phyloP scores from a whole-genome alignment of 495 filamentous ascomycete species.

The Elasticomyces elasticus region DNA sequence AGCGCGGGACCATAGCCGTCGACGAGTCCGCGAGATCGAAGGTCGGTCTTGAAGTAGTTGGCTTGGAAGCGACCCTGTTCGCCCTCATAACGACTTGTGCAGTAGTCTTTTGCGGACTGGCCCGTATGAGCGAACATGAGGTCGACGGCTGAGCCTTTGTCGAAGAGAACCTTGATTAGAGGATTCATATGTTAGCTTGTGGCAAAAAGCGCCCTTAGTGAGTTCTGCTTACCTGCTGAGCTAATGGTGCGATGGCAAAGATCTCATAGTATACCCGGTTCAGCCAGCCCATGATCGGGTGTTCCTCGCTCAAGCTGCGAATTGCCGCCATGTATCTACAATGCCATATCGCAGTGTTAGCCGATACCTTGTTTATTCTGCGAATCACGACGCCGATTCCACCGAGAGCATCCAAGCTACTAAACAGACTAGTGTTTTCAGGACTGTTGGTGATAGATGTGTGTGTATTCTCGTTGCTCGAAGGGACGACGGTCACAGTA shows the following conservation, averaged over 20 bases:
- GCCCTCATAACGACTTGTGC: conserved; percentile 22
- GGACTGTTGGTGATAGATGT: too few species aligned
- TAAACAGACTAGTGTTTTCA: too few species aligned
- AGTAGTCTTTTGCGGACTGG: conserved; percentile 14
- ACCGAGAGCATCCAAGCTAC: too few species aligned
- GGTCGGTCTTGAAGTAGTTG: conserved; percentile 31
- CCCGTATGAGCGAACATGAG: conserved; percentile 23
- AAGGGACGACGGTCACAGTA: too few species aligned
- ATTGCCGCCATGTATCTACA: conserved; percentile 32
- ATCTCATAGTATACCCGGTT: conserved; percentile 24
- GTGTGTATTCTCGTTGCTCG: too few species aligned
- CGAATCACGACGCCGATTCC: too few species aligned
- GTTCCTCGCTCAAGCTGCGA: conserved; percentile 29
- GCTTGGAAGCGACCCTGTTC: conserved; percentile 26
- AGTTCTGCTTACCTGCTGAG: too few species aligned
- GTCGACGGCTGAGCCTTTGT: conserved; percentile 26
- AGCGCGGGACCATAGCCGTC: conserved; percentile 26
- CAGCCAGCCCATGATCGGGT: conserved; percentile 26
- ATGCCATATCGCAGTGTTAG: too few species aligned
- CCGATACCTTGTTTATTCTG: too few species aligned
- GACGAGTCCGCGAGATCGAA: conserved; percentile 28
- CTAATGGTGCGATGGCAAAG: conserved; percentile 22
- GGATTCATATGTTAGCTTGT: too few species aligned
- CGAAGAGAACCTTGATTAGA: conserved; percentile 25
- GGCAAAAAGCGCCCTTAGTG: too few species aligned